Conservation (phyloP, 2,329 filamentous ascomycete genomes). For the Colletotrichum cuscutae region DNA sequence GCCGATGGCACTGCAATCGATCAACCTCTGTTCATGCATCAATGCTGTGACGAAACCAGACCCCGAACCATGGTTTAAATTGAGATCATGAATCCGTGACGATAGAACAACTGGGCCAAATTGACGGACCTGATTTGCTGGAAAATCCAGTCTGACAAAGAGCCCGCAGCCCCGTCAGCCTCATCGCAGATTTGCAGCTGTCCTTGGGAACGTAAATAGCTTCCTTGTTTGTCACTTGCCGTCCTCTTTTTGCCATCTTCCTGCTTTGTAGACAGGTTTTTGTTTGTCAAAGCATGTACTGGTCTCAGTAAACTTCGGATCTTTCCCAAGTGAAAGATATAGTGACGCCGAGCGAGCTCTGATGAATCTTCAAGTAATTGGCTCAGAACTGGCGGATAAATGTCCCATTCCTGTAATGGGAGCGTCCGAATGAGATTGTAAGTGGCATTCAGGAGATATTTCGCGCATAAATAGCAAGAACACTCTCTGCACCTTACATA, state of each 20-base stretch:
- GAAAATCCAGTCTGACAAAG: background rate
- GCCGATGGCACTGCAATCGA: too few relatives aligned
- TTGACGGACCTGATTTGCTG: background rate
- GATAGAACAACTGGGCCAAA: background rate
- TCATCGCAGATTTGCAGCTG: too few relatives aligned
- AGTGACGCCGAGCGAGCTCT: background rate
- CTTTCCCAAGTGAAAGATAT: background rate
- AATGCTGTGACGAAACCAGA: too few relatives aligned
- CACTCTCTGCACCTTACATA: background rate
- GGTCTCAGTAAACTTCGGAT: accelerated
- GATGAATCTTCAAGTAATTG: background rate
- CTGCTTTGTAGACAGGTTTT: accelerated
- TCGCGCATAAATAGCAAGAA: background rate
- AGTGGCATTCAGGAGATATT: background rate
- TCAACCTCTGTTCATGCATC: too few relatives aligned
- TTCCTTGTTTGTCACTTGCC: accelerated
- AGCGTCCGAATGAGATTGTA: background rate
- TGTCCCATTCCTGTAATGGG: too few relatives aligned
- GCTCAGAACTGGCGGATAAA: background rate
- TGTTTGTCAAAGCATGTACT: accelerated
- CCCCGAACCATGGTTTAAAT: too few relatives aligned
- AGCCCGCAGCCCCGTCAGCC: accelerated
- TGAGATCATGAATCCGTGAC: background rate
- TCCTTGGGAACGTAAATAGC: accelerated
- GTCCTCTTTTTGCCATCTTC: accelerated